These are phyloP conservation scores for Candida sanyaensis DNA, from an alignment of 1,139 yeast species.

Conservation along the genomic window DNA sequence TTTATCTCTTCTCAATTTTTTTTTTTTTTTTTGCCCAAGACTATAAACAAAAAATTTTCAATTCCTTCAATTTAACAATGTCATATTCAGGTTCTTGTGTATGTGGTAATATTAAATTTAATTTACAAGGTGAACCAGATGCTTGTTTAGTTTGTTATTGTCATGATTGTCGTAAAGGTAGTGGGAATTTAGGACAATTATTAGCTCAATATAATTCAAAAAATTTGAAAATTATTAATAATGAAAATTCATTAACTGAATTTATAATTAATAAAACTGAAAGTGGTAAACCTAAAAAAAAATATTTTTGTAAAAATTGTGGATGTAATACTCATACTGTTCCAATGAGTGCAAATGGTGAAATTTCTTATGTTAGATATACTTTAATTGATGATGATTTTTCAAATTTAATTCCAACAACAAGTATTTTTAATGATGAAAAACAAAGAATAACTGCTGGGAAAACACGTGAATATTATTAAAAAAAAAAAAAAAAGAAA, in stretches of 20 bases:
- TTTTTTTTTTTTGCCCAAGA: too few species aligned
- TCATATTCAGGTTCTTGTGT: slow-evolving; percentile 18
- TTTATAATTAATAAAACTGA: slow-evolving; percentile 18
- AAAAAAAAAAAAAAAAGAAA: too few species aligned
- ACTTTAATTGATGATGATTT: slow-evolving; percentile 19
- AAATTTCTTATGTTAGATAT: slow-evolving; percentile 19
- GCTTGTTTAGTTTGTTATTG: slow-evolving; percentile 21
- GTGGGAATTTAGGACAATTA: slow-evolving; percentile 26
- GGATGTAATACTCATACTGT: slow-evolving; percentile 23
- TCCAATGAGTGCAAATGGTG: slow-evolving; percentile 22
- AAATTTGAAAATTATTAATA: slow-evolving; percentile 18
- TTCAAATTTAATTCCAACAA: slow-evolving; percentile 8
- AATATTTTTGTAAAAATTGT: slow-evolving; percentile 22
- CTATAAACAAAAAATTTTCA: too few species aligned
- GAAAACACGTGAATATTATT: slow-evolving; percentile 8
- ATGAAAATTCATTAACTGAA: slow-evolving; percentile 14
- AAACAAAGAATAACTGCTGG: slow-evolving; percentile 7
- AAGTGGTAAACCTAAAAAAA: slow-evolving; percentile 24
- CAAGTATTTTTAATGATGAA: slow-evolving; percentile 11
- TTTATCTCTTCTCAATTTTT: too few species aligned
- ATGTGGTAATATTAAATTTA: slow-evolving; percentile 20
- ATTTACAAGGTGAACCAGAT: slow-evolving; percentile 16
- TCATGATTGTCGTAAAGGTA: slow-evolving; percentile 25
- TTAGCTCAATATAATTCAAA: slow-evolving; percentile 15
- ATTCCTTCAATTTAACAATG: slow-evolving; percentile 11